phyloP scores from a whole-genome alignment of 495 filamentous ascomycete species.

The Penicillium simplicissimum region DNA sequence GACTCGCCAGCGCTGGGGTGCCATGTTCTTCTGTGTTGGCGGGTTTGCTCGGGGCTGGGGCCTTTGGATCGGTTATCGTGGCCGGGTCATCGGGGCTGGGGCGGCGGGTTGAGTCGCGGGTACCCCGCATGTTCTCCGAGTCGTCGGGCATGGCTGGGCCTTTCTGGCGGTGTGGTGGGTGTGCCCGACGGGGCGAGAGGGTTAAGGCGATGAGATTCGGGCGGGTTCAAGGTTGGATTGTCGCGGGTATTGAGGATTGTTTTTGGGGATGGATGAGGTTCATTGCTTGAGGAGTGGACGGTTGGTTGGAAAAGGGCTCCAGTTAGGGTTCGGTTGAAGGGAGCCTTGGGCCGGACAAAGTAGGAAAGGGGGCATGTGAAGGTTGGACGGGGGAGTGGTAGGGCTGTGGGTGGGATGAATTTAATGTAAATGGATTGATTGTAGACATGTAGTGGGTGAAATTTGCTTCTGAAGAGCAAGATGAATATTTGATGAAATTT shows the following conservation, averaged over 20 bases:
- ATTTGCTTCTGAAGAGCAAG: no score
- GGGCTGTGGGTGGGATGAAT: neutral
- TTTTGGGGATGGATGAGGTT: neutral
- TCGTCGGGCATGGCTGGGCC: conserved; percentile 11
- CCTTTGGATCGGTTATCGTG: neutral
- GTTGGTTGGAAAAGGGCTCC: neutral
- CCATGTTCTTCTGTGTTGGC: neutral
- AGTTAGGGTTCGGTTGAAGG: conserved; percentile 9
- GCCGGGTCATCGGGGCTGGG: conserved; percentile 1
- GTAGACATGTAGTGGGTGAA: no score
- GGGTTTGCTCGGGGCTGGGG: neutral
- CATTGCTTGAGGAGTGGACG: neutral
- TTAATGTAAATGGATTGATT: neutral
- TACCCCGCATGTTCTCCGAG: conserved; percentile 31
- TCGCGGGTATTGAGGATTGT: neutral
- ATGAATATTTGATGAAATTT: no score
- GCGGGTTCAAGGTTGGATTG: neutral
- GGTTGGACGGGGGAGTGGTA: neutral
- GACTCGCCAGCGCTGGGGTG: conserved; percentile 31
- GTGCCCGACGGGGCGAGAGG: neutral
- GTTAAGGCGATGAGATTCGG: neutral
- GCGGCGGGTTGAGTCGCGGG: conserved; percentile 9
- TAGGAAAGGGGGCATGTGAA: conserved; percentile 31
- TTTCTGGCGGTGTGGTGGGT: conserved; percentile 1
- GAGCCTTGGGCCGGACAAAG: conserved; percentile 16